These are phyloP conservation scores for Schoenoplectus tabernaemontani DNA, from an alignment of 202 grass and related monocot species.

Conservation along the genomic window DNA sequence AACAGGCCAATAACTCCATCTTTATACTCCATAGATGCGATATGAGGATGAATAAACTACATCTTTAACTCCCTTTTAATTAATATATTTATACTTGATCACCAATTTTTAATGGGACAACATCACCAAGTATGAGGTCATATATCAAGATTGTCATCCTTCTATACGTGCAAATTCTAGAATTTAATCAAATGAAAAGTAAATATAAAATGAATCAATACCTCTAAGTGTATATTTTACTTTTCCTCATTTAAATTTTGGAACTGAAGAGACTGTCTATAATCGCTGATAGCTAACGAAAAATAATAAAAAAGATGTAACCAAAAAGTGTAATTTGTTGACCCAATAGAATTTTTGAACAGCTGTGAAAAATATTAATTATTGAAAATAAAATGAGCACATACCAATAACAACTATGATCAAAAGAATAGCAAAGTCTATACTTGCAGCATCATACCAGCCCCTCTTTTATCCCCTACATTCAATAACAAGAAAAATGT, in stretches of 20 bases:
- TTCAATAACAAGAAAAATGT: background rate
- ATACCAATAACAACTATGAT: slow-evolving; percentile 86
- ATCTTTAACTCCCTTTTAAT: too few species aligned
- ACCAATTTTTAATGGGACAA: slow-evolving; percentile 89
- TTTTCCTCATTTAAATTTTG: slow-evolving; percentile 98
- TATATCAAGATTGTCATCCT: slow-evolving; percentile 75
- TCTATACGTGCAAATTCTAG: slow-evolving; percentile 25
- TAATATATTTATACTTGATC: slow-evolving; percentile 58
- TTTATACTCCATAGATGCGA: too few species aligned
- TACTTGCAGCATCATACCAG: slow-evolving; percentile 96
- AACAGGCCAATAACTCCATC: too few species aligned
- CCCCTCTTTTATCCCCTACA: slow-evolving; percentile 89
- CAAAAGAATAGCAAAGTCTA: slow-evolving; percentile 87
- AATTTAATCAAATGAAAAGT: background rate
- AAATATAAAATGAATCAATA: slow-evolving; percentile 22
- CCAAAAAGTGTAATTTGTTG: background rate
- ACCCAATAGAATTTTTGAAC: background rate
- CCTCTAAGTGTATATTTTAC: slow-evolving; percentile 85
- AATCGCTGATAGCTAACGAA: slow-evolving; percentile 71
- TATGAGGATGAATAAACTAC: too few species aligned
- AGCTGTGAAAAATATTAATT: background rate
- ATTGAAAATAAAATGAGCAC: background rate
- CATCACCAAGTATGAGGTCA: slow-evolving; percentile 82
- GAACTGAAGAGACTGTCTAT: slow-evolving; percentile 87
- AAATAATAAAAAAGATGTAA: background rate